A percentile compares a stretch with the other conserved stretches of the same genome.
These are phyloP conservation scores for Mortierella sp. DNA, from an alignment of 371 early-diverging fungal species.

Conservation along the genomic window DNA sequence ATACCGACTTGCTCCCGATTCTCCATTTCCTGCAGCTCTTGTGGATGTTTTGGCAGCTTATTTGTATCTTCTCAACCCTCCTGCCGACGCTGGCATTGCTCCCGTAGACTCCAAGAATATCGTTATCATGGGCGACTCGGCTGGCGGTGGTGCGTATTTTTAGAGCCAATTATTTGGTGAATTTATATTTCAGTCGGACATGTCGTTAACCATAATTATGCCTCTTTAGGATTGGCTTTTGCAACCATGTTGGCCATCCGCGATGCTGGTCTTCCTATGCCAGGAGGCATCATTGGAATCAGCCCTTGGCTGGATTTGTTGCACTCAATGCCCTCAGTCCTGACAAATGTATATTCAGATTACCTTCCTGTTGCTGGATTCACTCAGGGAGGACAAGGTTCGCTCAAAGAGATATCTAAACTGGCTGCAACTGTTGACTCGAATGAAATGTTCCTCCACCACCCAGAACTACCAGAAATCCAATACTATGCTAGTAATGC, in stretches of 20 bases:
- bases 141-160: slow-evolving; percentile 70
- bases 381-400: slow-evolving; percentile 49
- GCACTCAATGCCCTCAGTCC: slow-evolving; percentile 75
- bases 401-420: slow-evolving; percentile 57
- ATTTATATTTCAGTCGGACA: too few species aligned
- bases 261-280: slow-evolving; percentile 64
- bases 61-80: slow-evolving; percentile 72
- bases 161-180: background rate
- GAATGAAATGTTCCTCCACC: slow-evolving; percentile 56
- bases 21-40: slow-evolving; percentile 84
- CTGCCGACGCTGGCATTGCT: slow-evolving; percentile 53
- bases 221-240: slow-evolving; percentile 52
- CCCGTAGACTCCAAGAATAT: slow-evolving; percentile 74
- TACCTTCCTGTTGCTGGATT: slow-evolving; percentile 73
- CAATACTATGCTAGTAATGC: slow-evolving; percentile 70
- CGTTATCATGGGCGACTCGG: slow-evolving; percentile 85
- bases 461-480: slow-evolving; percentile 51
- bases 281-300: slow-evolving; percentile 62
- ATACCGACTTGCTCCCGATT: slow-evolving; percentile 86
- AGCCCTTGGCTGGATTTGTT: slow-evolving; percentile 66
- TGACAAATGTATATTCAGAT: slow-evolving; percentile 67
- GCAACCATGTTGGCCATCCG: slow-evolving; percentile 64
- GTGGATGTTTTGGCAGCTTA: slow-evolving; percentile 83
- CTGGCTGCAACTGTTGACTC: slow-evolving; percentile 23
- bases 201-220: background rate